A percentile compares a stretch with the other conserved stretches of the same genome.
These are phyloP conservation scores for Podospora bellae-mahoneyi DNA, from an alignment of 495 filamentous ascomycete species.

Conservation along the genomic window DNA sequence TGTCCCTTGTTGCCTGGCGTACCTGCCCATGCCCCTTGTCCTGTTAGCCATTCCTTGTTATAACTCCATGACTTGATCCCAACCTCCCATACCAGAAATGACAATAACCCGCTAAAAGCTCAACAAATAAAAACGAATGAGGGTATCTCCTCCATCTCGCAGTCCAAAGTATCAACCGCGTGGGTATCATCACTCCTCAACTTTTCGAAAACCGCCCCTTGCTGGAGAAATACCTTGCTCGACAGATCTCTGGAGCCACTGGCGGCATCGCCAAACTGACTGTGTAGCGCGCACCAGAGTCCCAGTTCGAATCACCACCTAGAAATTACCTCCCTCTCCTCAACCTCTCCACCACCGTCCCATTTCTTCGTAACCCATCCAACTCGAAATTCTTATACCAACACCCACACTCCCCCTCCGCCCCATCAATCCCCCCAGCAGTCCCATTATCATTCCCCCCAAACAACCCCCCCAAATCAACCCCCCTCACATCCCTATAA, in stretches of 20 bases:
- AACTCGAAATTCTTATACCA: slow-evolving; percentile 26
- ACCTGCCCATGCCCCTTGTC: background rate
- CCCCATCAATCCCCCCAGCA: background rate
- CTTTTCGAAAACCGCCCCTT: too few relatives aligned
- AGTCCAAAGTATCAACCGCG: too few relatives aligned
- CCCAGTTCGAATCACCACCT: background rate
- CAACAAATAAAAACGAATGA: background rate
- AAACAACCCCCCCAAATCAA: background rate
- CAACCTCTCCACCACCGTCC: background rate
- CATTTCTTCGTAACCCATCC: background rate
- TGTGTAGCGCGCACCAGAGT: too few relatives aligned
- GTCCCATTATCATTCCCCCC: background rate
- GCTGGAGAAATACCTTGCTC: too few relatives aligned
- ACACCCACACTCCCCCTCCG: slow-evolving; percentile 23
- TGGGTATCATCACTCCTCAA: background rate
- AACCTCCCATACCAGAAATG: background rate
- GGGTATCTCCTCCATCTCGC: background rate
- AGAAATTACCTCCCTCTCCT: background rate
- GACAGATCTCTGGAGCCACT: too few relatives aligned
- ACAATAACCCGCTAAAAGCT: background rate
- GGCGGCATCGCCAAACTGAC: too few relatives aligned
- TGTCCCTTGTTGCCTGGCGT: background rate
- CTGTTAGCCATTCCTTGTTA: background rate
- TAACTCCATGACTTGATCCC: background rate
- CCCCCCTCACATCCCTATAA: slow-evolving; percentile 1